Conservation (phyloP, 495 filamentous ascomycete species). For the Trichocladium uniseriatum region DNA sequence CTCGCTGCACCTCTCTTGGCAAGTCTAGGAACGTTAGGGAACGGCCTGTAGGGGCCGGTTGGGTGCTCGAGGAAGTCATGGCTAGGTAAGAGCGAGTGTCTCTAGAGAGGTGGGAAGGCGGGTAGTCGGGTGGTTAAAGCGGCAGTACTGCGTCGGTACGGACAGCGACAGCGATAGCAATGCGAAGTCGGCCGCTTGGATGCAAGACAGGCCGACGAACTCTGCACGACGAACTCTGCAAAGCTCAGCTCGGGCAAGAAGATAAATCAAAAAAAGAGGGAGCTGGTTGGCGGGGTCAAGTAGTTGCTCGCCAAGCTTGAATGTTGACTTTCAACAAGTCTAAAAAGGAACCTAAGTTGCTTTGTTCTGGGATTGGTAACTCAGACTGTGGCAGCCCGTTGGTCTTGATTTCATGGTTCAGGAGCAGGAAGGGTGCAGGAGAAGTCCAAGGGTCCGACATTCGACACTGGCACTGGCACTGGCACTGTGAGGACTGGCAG, state of each 20-base stretch:
- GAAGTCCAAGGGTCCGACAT: background rate
- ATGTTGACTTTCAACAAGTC: too few relatives aligned
- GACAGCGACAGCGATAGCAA: background rate
- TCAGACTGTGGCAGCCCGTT: too few relatives aligned
- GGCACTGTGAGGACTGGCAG: background rate
- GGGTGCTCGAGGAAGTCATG: conserved; percentile 13
- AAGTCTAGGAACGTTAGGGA: conserved; percentile 31
- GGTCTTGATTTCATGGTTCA: too few relatives aligned
- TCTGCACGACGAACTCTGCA: too few relatives aligned
- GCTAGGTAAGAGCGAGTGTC: background rate
- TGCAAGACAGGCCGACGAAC: too few relatives aligned
- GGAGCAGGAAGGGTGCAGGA: too few relatives aligned
- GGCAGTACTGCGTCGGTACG: too few relatives aligned
- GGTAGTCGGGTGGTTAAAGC: background rate
- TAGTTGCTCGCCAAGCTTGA: too few relatives aligned
- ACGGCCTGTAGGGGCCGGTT: conserved; percentile 4
- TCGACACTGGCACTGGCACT: too few relatives aligned
- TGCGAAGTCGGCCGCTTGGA: background rate
- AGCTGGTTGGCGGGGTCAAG: background rate
- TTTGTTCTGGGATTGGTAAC: too few relatives aligned
- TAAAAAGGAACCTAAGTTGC: background rate
- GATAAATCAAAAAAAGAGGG: too few relatives aligned
- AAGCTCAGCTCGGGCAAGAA: too few relatives aligned
- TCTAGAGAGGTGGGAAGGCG: conserved; percentile 1
- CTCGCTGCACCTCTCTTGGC: conserved; percentile 42